Conservation (phyloP, 2,329 filamentous ascomycete species). For the Lachnellula hyalina region DNA sequence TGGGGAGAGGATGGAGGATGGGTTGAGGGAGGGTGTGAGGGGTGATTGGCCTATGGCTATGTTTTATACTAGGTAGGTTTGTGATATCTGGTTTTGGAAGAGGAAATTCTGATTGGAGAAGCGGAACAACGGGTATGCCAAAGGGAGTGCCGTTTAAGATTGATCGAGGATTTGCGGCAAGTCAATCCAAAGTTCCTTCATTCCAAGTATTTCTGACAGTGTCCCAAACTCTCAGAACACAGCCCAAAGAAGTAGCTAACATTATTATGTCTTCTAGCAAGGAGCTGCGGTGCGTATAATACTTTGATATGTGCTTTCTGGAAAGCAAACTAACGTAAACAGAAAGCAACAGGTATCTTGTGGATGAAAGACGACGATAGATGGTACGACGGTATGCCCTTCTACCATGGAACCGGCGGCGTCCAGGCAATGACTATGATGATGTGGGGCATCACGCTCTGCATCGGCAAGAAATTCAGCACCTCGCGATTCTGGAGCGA, state of each 20-base stretch:
- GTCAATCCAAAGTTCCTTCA: not conserved
- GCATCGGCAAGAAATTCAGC: constrained; percentile 63
- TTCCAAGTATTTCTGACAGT: not conserved
- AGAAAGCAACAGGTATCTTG: constrained; percentile 15
- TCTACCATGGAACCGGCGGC: constrained; percentile 69
- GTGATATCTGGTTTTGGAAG: constrained; percentile 7
- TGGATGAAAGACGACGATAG: constrained; percentile 42
- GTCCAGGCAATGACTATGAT: constrained; percentile 26
- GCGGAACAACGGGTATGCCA: constrained; percentile 69
- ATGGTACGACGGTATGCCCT: constrained; percentile 72
- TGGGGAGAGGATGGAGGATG: constrained; percentile 48
- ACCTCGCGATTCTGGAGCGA: constrained; percentile 67
- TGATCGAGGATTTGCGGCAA: constrained; percentile 33
- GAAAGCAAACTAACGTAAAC: constrained; percentile 1
- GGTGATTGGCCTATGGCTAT: constrained; percentile 54
- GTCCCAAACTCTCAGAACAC: not conserved
- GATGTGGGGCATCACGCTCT: constrained; percentile 46
- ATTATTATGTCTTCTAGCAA: not conserved
- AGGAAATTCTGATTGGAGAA: constrained; percentile 25
- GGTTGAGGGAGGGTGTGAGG: constrained; percentile 47
- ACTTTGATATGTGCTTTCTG: not conserved
- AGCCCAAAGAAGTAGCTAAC: not conserved
- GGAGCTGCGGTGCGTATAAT: constrained; percentile 20
- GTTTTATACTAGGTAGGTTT: constrained; percentile 62
- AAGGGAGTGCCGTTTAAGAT: constrained; percentile 63